A percentile compares a stretch with the other conserved stretches of the same genome.
These are phyloP conservation scores for Piper longum DNA, from an alignment of 164 flowering plant species.

Conservation along the genomic window DNA sequence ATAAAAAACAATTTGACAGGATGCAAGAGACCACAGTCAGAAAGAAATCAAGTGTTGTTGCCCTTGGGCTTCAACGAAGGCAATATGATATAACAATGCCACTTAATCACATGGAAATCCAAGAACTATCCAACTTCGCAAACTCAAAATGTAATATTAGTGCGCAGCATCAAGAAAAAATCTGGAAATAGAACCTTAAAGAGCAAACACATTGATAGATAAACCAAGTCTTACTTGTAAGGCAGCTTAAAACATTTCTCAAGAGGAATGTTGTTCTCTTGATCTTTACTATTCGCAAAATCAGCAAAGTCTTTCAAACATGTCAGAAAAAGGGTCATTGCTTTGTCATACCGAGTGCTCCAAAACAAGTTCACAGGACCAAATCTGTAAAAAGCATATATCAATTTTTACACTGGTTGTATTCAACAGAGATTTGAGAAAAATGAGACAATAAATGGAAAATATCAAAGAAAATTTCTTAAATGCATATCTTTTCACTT, in stretches of 20 bases:
- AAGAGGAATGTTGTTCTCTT: constrained; percentile 73
- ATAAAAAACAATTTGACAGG: too few relatives aligned
- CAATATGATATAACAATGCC: background rate
- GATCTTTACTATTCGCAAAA: constrained; percentile 74
- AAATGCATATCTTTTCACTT: background rate
- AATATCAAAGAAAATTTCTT: background rate
- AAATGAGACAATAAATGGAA: background rate
- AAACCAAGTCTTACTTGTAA: constrained; percentile 51
- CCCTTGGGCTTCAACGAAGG: background rate
- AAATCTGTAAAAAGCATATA: constrained; percentile 35
- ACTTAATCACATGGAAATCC: background rate
- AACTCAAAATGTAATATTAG: background rate
- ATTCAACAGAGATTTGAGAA: background rate
- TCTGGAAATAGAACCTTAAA: too few relatives aligned
- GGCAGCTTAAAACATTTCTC: constrained; percentile 90
- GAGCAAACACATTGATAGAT: too few relatives aligned
- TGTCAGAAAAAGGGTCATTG: constrained; percentile 81
- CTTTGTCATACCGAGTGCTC: constrained; percentile 98
- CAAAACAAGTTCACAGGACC: constrained; percentile 98
- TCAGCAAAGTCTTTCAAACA: constrained; percentile 92
- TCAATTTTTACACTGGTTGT: too few relatives aligned
- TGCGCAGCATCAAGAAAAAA: too few relatives aligned
- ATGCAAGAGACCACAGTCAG: background rate
- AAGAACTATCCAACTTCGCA: too few relatives aligned
- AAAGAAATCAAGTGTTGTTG: background rate